Conservation (phyloP, 257 asterid genomes). For the Misopates orontium region DNA sequence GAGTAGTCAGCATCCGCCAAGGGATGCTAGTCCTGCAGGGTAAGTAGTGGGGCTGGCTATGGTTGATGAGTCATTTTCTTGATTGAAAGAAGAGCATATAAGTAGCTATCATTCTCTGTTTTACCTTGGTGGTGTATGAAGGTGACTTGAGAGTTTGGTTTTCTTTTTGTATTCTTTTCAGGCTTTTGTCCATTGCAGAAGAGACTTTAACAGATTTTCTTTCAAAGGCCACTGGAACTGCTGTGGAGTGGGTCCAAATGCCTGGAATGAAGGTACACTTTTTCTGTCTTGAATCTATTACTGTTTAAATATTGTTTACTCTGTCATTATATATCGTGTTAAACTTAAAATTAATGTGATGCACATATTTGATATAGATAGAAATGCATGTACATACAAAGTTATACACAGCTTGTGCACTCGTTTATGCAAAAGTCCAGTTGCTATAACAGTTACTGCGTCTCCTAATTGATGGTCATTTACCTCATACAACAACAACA, state of each 20-base stretch:
- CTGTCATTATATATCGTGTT: too few species aligned
- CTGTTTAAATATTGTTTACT: slow-evolving; percentile 18
- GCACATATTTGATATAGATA: too few species aligned
- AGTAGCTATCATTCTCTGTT: slow-evolving; percentile 42
- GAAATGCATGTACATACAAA: too few species aligned
- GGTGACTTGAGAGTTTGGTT: slow-evolving; percentile 34
- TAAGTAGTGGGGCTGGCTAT: slow-evolving; percentile 55
- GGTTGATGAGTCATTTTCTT: slow-evolving; percentile 50
- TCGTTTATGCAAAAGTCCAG: too few species aligned
- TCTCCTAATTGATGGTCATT: too few species aligned
- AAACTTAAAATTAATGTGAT: too few species aligned
- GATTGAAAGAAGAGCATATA: slow-evolving; percentile 18
- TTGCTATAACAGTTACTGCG: too few species aligned
- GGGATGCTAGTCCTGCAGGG: slow-evolving; percentile 99
- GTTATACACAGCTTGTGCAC: too few species aligned
- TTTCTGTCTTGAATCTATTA: slow-evolving; percentile 7
- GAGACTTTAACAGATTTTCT: slow-evolving; percentile 95
- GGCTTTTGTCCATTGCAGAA: slow-evolving; percentile 96
- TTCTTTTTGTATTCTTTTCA: slow-evolving; percentile 45
- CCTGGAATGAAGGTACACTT: slow-evolving; percentile 90
- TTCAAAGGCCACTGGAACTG: slow-evolving; percentile 96
- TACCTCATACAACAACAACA: too few species aligned
- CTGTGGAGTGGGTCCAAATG: slow-evolving; percentile 99
- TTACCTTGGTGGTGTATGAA: slow-evolving; percentile 33
- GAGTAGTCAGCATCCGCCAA: slow-evolving; percentile 92